These are phyloP conservation scores for Talaromyces verruculosus DNA, from an alignment of 2,329 filamentous ascomycete species.

Conservation along the genomic window DNA sequence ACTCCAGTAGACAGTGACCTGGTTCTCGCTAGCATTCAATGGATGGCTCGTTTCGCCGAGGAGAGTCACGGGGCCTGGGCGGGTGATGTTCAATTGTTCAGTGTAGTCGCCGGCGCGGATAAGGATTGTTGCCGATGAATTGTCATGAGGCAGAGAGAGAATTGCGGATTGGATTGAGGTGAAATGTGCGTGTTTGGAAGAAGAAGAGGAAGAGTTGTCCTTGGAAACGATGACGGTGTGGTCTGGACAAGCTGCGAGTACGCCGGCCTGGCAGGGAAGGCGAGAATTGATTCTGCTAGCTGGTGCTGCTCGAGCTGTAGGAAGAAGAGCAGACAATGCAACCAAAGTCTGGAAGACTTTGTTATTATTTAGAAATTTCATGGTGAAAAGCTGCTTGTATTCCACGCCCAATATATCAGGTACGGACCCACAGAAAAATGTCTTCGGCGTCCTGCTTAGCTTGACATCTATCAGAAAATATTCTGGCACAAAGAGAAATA, in stretches of 20 bases:
- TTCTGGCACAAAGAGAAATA: no score
- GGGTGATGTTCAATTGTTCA: constrained; percentile 66
- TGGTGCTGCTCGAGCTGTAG: not conserved
- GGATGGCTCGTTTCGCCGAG: constrained; percentile 58
- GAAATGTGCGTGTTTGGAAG: constrained; percentile 27
- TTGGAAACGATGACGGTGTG: constrained; percentile 33
- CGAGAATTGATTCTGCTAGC: constrained; percentile 16
- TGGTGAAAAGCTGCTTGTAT: not conserved
- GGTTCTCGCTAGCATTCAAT: constrained; percentile 49
- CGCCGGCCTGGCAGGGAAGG: constrained; percentile 29
- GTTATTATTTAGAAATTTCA: not conserved
- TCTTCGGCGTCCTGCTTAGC: no score
- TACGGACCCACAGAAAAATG: not conserved
- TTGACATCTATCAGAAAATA: no score
- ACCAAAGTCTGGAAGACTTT: not conserved
- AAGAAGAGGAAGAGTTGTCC: constrained; percentile 12
- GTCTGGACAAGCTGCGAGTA: constrained; percentile 28
- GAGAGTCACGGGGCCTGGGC: constrained; percentile 60
- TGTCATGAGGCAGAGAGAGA: constrained; percentile 48
- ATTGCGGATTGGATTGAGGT: constrained; percentile 51
- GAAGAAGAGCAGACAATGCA: not conserved
- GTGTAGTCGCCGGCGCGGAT: constrained; percentile 61
- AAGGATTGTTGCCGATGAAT: constrained; percentile 55
- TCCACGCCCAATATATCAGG: not conserved
- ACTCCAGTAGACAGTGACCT: constrained; percentile 60